phyloP scores from a whole-genome alignment of 2,329 filamentous ascomycete species.

The Pestalotiopsis sp. region DNA sequence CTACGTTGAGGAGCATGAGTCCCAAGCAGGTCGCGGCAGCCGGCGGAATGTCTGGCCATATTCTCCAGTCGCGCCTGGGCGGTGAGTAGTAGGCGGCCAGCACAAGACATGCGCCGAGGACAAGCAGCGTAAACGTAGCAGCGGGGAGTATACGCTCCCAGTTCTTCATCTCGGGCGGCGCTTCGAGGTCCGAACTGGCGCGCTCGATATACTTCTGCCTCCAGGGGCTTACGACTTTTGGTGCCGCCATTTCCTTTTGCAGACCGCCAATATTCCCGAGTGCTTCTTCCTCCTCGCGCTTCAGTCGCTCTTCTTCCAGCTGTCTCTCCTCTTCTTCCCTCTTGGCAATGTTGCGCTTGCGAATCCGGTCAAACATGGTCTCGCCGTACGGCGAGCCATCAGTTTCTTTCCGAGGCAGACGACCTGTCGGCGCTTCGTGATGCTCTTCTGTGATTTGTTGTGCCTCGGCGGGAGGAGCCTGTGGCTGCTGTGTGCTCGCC shows the following conservation, averaged over 20 bases:
- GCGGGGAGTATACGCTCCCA: constrained; percentile 61
- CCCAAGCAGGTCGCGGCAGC: constrained; percentile 65
- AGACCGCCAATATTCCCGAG: constrained; percentile 43
- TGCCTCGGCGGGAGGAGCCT: constrained; percentile 13
- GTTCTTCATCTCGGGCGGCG: constrained; percentile 52
- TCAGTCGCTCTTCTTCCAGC: constrained; percentile 43
- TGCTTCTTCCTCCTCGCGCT: constrained; percentile 43
- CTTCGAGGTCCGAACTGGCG: constrained; percentile 53
- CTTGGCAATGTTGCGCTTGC: constrained; percentile 53
- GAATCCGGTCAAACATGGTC: constrained; percentile 59
- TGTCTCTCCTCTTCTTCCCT: constrained; percentile 49
- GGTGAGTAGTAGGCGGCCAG: constrained; percentile 56
- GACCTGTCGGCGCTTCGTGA: constrained; percentile 20
- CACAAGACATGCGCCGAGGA: constrained; percentile 45
- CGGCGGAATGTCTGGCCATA: constrained; percentile 64
- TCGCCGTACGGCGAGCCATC: constrained; percentile 58
- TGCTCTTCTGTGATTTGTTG: constrained; percentile 12
- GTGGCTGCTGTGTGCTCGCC: constrained; percentile 13
- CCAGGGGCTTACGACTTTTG: constrained; percentile 38
- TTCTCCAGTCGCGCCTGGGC: constrained; percentile 45
- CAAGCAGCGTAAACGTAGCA: constrained; percentile 46
- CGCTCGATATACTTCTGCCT: constrained; percentile 45
- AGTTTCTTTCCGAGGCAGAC: constrained; percentile 30
- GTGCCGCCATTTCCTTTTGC: constrained; percentile 37
- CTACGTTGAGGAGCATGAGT: constrained; percentile 62